Evolutionary conservation across 108 stramenopile species (phyloP), one percentile per base, ranked within the genome.

Genomic region (Phaeodactylum tricornutum): DNA sequence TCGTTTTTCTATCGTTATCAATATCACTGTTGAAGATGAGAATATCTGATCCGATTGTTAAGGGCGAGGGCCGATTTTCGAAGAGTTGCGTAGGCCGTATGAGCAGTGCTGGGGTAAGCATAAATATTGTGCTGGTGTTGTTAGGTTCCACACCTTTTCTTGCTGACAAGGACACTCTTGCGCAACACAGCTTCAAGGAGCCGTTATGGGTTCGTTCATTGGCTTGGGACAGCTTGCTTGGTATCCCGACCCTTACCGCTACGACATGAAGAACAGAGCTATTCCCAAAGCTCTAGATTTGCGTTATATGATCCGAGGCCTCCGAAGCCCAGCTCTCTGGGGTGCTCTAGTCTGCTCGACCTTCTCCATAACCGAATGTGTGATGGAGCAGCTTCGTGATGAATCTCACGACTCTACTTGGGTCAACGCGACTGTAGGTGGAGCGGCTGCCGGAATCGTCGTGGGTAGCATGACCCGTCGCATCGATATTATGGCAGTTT

Each of bases 401-500:
- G 38, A 40, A 7, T 20, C 38, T 16, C 38, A 40, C 21, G 38
- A 16, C 21, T 40, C 38, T 8, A 40, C 73, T 2, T 61, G 59
- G 60, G 59, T 59, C 34, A 43, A 62, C 11, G 53, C 59, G 3
- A 29, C 39, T 8, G 59, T 53, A 16, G 74, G 60, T 42, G 66
- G 57, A 23, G 60, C 55, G 29, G 66, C 57, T 14, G 64, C 67
- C 24, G 38, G 66, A 22, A 59, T 64, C 21, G 25, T 71, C 9
- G 50, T 65, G 20, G 62, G 62, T 23, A 53, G 59, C 19, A 19
- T 68, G 29, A 60, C 66, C 5, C 40, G 62, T 54, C 61, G 74
- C 53, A 45, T 76, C 29, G 74, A 76, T 45, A 46, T 61, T 43
- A 57, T 55, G 15, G 31, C 50, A n/a, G 42, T 39, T 27, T 42